Conservation (phyloP, 2,329 filamentous ascomycete genomes). For the Paecilomyces niveus region DNA sequence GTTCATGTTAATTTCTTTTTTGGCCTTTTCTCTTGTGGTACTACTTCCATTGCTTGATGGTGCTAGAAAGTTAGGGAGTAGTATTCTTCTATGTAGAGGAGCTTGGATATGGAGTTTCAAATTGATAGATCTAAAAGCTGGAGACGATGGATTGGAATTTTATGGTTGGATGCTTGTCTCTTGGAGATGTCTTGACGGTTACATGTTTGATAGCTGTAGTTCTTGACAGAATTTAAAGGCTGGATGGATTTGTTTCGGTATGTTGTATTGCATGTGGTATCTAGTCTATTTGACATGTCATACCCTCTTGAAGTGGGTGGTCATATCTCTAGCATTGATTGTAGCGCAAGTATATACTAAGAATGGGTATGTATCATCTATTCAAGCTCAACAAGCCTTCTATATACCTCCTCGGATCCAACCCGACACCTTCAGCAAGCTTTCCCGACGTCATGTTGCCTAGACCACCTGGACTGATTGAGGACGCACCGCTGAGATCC, state of each 20-base stretch:
- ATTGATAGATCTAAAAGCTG: no score
- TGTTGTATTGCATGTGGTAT: no score
- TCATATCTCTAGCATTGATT: neutral
- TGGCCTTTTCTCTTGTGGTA: neutral
- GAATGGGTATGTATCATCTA: slow-evolving; percentile 16
- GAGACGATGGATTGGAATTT: no score
- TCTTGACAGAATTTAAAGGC: no score
- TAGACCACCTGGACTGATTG: slow-evolving; percentile 9
- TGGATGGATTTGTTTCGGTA: no score
- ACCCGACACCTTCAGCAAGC: slow-evolving; percentile 37
- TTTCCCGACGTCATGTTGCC: slow-evolving; percentile 23
- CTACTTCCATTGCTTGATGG: neutral
- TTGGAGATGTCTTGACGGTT: no score
- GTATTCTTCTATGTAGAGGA: neutral
- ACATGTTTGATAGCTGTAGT: no score
- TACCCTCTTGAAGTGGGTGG: no score
- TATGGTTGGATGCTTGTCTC: no score
- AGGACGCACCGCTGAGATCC: slow-evolving; percentile 30
- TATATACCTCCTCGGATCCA: slow-evolving; percentile 42
- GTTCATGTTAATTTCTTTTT: no score
- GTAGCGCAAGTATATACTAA: neutral
- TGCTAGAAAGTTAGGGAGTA: neutral
- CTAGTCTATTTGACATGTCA: no score
- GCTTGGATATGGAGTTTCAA: no score
- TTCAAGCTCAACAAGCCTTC: slow-evolving; percentile 40